Evolutionary conservation across 176 grass and related monocot genomes (phyloP).

Genomic region (Carex myosuroides): DNA sequence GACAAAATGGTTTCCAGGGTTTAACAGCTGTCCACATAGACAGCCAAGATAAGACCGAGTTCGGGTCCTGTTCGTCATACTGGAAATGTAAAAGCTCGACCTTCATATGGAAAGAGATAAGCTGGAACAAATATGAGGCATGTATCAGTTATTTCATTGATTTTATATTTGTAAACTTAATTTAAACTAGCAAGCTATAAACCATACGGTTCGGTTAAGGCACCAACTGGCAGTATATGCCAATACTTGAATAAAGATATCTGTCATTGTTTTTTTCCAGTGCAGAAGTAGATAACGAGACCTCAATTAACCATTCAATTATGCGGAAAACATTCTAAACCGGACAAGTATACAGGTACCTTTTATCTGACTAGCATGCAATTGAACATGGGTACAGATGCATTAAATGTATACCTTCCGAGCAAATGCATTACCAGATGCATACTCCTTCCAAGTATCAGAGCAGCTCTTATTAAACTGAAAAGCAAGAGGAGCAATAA

Average conservation of each 20-base stretch:
- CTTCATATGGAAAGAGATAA: conserved; percentile 45
- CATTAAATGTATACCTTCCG: conserved; percentile 44
- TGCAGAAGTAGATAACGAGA: background rate
- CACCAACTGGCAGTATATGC: background rate
- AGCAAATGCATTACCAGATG: conserved; percentile 68
- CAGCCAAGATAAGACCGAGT: conserved; percentile 71
- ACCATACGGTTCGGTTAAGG: background rate
- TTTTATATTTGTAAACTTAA: background rate
- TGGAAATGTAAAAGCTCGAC: conserved; percentile 50
- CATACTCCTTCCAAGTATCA: conserved; percentile 61
- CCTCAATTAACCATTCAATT: background rate
- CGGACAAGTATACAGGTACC: background rate
- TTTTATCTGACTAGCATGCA: background rate
- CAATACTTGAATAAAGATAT: background rate
- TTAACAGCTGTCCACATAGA: conserved; percentile 63
- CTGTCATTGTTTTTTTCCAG: background rate
- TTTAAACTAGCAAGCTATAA: background rate
- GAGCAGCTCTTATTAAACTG: conserved; percentile 33
- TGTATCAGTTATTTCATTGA: background rate
- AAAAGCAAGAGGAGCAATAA: conserved; percentile 28
- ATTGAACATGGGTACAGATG: background rate
- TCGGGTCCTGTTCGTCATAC: conserved; percentile 57
- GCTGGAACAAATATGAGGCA: conserved; percentile 36
- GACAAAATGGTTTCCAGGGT: conserved; percentile 50
- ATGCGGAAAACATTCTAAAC: background rate